Percentiles rank a stretch among this genome's conserved stretches.
These are phyloP conservation scores for Saprolegnia parasitica DNA, from an alignment of 352 stramenopile species.

Conservation along the genomic window DNA sequence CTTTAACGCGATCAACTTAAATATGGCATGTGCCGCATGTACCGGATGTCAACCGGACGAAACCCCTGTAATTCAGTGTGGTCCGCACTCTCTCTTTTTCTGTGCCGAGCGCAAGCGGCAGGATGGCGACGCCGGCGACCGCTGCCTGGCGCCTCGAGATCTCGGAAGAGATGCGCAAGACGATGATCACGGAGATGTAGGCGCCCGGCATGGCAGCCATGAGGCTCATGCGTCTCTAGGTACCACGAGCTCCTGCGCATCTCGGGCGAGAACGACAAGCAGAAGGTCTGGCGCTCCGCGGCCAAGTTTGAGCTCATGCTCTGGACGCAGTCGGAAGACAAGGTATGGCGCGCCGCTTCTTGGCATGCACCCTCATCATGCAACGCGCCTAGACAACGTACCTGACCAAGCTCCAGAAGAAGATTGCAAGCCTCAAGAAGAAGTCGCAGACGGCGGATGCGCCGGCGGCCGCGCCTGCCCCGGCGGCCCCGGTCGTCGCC, in stretches of 20 bases:
- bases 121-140: constrained; percentile 1
- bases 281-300: constrained; percentile 79
- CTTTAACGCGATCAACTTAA: not conserved
- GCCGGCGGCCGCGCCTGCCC: not conserved
- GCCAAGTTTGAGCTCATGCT: constrained; percentile 86
- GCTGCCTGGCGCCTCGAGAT: constrained; percentile 74
- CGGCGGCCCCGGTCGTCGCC: not conserved
- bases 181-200: constrained; percentile 87
- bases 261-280: constrained; percentile 73
- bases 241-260: constrained; percentile 82
- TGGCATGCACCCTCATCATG: not conserved
- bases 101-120: not conserved
- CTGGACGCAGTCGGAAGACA: constrained; percentile 42
- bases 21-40: not conserved
- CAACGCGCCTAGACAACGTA: constrained; percentile 52
- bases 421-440: constrained; percentile 76
- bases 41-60: not conserved
- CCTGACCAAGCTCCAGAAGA: constrained; percentile 78
- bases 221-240: constrained; percentile 33
- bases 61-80: not conserved
- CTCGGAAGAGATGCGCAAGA: constrained; percentile 73
- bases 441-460: constrained; percentile 36
- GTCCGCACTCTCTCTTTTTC: constrained; percentile 3
- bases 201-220: constrained; percentile 19
- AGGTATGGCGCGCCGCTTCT: constrained; percentile 1